Conservation (phyloP, 106 monocot genomes). For the Triglochin maritima region DNA sequence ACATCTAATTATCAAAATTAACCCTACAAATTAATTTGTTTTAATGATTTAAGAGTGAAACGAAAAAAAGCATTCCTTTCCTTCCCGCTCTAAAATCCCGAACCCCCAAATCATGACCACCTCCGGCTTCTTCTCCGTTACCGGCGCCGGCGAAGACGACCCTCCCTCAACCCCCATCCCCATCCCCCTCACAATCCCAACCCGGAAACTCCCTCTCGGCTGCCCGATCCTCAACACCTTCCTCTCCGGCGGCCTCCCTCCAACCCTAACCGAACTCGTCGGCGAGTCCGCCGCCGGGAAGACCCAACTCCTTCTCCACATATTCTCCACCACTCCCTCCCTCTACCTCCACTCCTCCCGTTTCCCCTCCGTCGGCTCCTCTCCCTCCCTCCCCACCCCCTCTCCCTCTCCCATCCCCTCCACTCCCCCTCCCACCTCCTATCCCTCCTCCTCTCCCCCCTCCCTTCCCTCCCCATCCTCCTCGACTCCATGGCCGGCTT, state of each 20-base stretch:
- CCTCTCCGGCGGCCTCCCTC: slow-evolving; percentile 80
- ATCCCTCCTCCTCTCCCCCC: slow-evolving; percentile 24
- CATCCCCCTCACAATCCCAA: not conserved
- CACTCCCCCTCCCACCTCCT: slow-evolving; percentile 61
- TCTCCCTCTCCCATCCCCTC: slow-evolving; percentile 10
- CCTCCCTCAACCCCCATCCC: slow-evolving; percentile 1
- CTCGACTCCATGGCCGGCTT: slow-evolving; percentile 82
- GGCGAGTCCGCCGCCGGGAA: slow-evolving; percentile 72
- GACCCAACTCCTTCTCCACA: slow-evolving; percentile 88
- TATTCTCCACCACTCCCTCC: slow-evolving; percentile 44
- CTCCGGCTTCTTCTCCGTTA: no score
- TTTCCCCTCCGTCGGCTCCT: slow-evolving; percentile 67
- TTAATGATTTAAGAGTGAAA: no score
- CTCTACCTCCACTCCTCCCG: slow-evolving; percentile 81
- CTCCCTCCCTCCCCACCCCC: slow-evolving; percentile 19
- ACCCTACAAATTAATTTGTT: no score
- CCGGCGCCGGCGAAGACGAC: no score
- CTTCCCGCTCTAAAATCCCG: no score
- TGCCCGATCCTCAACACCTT: slow-evolving; percentile 65
- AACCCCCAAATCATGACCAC: no score
- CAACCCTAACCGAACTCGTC: slow-evolving; percentile 68
- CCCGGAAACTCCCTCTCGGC: slow-evolving; percentile 44
- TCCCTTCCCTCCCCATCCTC: slow-evolving; percentile 31
- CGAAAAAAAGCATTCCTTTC: no score
- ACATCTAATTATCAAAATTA: no score